Conservation (phyloP, 1,284 basidiomycete species). For the Xerocomus amazonicus region DNA sequence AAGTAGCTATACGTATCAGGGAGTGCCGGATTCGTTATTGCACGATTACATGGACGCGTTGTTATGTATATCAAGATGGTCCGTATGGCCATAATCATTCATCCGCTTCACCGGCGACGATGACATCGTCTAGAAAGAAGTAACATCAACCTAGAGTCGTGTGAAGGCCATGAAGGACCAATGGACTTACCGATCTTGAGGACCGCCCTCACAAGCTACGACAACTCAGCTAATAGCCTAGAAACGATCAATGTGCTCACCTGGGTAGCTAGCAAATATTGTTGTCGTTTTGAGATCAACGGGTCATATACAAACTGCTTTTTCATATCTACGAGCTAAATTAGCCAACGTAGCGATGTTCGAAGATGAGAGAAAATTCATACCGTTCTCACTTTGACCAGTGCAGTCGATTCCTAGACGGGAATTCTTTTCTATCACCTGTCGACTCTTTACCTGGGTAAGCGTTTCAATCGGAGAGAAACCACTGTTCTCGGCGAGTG, state of each 20-base stretch:
- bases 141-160: constrained; percentile 1
- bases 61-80: constrained; percentile 23
- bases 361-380: constrained; percentile 24
- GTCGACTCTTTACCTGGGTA: constrained; percentile 90
- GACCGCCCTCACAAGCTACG: constrained; percentile 33
- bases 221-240: not conserved
- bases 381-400: constrained; percentile 81
- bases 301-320: constrained; percentile 97
- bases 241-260: constrained; percentile 39
- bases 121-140: constrained; percentile 27
- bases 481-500: constrained; percentile 96
- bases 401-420: constrained; percentile 93
- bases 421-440: constrained; percentile 85
- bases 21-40: constrained; percentile 6
- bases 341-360: not conserved
- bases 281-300: constrained; percentile 95
- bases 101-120: constrained; percentile 30
- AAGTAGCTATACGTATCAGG: not conserved
- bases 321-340: constrained; percentile 81
- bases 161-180: not conserved
- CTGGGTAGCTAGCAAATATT: constrained; percentile 96
- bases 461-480: constrained; percentile 95
- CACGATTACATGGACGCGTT: constrained; percentile 26
- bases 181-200: constrained; percentile 31
- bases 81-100: constrained; percentile 16